phyloP scores from a whole-genome alignment of 805 yeast species.

The Wickerhamomyces sydowiorum region DNA sequence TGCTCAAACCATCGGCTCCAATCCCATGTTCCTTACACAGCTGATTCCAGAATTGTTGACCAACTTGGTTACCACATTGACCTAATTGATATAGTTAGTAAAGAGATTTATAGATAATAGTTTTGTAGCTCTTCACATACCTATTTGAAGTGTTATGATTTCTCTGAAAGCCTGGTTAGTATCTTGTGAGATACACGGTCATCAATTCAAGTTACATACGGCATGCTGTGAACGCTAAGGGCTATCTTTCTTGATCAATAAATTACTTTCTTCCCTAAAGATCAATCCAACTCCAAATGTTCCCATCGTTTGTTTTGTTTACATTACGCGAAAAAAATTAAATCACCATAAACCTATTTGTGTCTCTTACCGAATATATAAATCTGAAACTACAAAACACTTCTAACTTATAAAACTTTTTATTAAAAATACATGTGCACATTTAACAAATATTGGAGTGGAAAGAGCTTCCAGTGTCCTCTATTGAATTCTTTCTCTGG shows the following conservation, averaged over 20 bases:
- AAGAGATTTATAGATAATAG: neutral
- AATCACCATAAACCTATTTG: neutral
- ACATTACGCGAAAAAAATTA: neutral
- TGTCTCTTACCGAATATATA: neutral
- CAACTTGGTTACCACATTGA: slow-evolving; percentile 97
- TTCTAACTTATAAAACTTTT: neutral
- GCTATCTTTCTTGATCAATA: neutral
- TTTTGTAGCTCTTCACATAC: slow-evolving; percentile 21
- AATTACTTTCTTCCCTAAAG: too few relatives aligned
- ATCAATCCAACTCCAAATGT: neutral
- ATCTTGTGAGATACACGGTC: neutral
- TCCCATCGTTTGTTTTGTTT: neutral
- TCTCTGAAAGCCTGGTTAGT: slow-evolving; percentile 34
- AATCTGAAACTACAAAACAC: neutral
- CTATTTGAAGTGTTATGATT: slow-evolving; percentile 62
- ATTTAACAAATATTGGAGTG: neutral
- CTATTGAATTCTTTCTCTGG: neutral
- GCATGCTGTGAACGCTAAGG: neutral
- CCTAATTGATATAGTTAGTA: slow-evolving; percentile 33
- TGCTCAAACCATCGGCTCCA: slow-evolving; percentile 28
- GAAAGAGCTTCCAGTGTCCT: neutral
- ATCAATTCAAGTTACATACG: neutral
- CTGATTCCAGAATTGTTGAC: slow-evolving; percentile 89
- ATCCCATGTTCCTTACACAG: slow-evolving; percentile 85
- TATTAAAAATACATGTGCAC: neutral